Conservation (phyloP, 345 rosid species). For the Luvunga scandens region DNA sequence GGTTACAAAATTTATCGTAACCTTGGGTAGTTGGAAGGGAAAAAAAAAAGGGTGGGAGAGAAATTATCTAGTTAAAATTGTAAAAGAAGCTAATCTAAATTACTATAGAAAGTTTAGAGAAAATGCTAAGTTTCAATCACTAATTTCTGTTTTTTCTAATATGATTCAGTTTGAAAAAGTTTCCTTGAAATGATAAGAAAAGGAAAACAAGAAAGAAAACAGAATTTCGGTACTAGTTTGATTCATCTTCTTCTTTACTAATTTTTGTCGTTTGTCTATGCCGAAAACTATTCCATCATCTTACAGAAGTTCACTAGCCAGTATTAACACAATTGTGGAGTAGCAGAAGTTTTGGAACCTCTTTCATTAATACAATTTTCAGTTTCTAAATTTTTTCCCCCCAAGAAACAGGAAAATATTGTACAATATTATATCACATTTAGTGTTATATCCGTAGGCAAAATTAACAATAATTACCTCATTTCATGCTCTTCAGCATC, state of each 20-base stretch:
- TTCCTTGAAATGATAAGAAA: background rate
- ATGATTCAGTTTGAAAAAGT: background rate
- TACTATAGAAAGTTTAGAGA: background rate
- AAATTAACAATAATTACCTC: constrained; percentile 43
- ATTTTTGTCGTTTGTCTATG: background rate
- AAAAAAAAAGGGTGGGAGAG: background rate
- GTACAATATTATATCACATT: background rate
- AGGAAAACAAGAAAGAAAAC: background rate
- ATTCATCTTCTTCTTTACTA: background rate
- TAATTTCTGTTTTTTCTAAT: background rate
- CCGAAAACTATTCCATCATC: background rate
- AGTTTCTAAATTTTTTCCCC: background rate
- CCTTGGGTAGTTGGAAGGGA: too few species aligned
- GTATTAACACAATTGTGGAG: background rate
- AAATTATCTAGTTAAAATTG: background rate
- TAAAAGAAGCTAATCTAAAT: background rate
- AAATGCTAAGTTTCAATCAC: background rate
- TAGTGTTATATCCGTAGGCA: background rate
- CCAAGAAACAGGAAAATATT: background rate
- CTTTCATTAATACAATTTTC: background rate
- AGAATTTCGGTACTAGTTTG: background rate
- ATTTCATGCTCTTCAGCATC: constrained; percentile 63
- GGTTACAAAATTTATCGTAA: too few species aligned
- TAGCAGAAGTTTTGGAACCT: background rate
- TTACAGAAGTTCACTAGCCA: background rate